These are phyloP conservation scores for Stemphylium lycopersici DNA, from an alignment of 2,329 filamentous ascomycete species.

Conservation along the genomic window DNA sequence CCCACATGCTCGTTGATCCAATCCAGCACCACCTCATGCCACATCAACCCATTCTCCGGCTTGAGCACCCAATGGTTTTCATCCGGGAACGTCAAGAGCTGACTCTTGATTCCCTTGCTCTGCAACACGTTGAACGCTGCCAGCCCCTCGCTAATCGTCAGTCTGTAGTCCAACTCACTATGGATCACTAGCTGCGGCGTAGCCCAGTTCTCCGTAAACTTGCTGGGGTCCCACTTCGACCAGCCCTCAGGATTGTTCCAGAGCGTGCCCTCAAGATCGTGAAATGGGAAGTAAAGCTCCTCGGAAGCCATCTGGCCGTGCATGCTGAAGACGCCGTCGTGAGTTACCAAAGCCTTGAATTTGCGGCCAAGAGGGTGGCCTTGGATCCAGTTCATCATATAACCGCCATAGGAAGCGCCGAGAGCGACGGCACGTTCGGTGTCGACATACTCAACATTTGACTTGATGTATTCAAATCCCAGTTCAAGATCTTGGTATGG, in stretches of 20 bases:
- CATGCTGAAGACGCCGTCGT: constrained; percentile 81
- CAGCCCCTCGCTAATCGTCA: constrained; percentile 84
- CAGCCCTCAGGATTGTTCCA: constrained; percentile 55
- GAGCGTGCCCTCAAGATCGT: constrained; percentile 47
- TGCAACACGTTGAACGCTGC: constrained; percentile 87
- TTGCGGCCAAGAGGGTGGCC: constrained; percentile 80
- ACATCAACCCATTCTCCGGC: constrained; percentile 86
- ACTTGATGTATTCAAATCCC: constrained; percentile 74
- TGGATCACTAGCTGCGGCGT: constrained; percentile 92
- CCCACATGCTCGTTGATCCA: constrained; percentile 72
- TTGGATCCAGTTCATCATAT: constrained; percentile 80
- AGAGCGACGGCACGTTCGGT: constrained; percentile 72
- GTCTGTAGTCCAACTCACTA: constrained; percentile 85
- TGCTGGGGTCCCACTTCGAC: constrained; percentile 64
- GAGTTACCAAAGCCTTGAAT: constrained; percentile 87
- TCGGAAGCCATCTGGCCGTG: constrained; percentile 58
- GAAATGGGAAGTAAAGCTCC: constrained; percentile 60
- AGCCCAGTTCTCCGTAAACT: constrained; percentile 70
- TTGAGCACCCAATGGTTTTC: constrained; percentile 87
- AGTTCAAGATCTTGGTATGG: constrained; percentile 84
- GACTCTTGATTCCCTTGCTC: constrained; percentile 73
- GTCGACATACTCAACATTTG: constrained; percentile 71
- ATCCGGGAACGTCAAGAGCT: constrained; percentile 80
- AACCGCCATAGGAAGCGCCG: constrained; percentile 62
- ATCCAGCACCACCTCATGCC: constrained; percentile 83